These are phyloP conservation scores for Paulownia fortunei DNA, from an alignment of 257 asterid species.

Conservation along the genomic window DNA sequence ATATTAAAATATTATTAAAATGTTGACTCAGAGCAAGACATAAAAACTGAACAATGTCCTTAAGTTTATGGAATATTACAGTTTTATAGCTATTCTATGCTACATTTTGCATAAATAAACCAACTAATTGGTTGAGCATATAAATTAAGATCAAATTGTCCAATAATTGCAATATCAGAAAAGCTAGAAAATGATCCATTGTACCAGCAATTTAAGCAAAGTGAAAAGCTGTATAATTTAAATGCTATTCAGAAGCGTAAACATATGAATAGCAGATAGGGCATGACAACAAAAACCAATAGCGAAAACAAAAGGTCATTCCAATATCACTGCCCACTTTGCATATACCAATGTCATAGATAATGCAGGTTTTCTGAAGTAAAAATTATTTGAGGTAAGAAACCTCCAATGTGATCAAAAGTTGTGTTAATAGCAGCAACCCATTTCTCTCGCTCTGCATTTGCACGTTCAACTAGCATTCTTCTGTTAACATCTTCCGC, in stretches of 20 bases:
- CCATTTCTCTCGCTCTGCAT: constrained; percentile 98
- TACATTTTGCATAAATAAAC: not conserved
- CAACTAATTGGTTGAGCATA: not conserved
- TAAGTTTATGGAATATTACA: not conserved
- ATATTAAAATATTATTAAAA: constrained; percentile 2
- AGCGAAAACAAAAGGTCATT: constrained; percentile 3
- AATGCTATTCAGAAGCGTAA: not conserved
- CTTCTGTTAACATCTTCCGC: constrained; percentile 90
- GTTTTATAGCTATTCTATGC: not conserved
- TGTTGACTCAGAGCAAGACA: not conserved
- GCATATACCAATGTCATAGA: not conserved
- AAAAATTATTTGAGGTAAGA: constrained; percentile 17
- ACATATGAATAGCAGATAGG: not conserved
- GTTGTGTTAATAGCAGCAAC: constrained; percentile 90
- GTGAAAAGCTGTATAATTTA: not conserved
- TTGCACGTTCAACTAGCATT: constrained; percentile 77
- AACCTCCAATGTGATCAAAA: constrained; percentile 97
- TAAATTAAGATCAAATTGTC: constrained; percentile 2
- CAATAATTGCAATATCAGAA: not conserved
- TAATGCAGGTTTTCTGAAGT: not conserved
- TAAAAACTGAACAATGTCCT: not conserved
- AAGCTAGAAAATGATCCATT: not conserved
- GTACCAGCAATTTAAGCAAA: not conserved
- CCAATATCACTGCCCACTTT: not conserved
- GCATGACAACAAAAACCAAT: constrained; percentile 9